Conservation (phyloP, 768 basidiomycete species). For the Phaeotremella skinneri region DNA sequence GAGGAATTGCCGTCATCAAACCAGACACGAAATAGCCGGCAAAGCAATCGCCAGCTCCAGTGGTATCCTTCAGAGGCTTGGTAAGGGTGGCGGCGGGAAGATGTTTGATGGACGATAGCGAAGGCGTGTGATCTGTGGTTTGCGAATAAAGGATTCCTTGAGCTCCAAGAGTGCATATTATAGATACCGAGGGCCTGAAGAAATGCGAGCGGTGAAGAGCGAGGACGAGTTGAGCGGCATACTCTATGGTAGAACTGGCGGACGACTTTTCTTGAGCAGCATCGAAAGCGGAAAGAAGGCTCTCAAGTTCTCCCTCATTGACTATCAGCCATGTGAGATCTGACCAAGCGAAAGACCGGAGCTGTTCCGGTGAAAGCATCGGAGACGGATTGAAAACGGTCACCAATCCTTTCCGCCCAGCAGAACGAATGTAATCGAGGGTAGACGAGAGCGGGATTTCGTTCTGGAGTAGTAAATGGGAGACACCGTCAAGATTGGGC, state of each 20-base stretch:
- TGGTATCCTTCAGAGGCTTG: constrained; percentile 44
- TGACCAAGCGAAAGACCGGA: constrained; percentile 50
- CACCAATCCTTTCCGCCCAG: constrained; percentile 21
- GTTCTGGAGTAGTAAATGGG: constrained; percentile 54
- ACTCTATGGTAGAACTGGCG: background rate
- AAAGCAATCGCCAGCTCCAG: constrained; percentile 52
- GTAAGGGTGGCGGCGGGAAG: constrained; percentile 40
- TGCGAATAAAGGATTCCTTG: constrained; percentile 36
- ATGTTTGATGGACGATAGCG: constrained; percentile 13
- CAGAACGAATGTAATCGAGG: constrained; percentile 35
- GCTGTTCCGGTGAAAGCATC: constrained; percentile 48
- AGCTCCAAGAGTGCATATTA: constrained; percentile 49
- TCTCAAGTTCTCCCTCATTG: constrained; percentile 53
- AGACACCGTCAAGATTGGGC: constrained; percentile 43
- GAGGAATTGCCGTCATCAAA: constrained; percentile 27
- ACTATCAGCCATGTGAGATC: constrained; percentile 52
- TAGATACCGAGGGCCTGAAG: constrained; percentile 12
- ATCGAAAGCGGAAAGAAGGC: constrained; percentile 25
- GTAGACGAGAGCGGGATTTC: constrained; percentile 53
- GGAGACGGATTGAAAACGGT: constrained; percentile 55
- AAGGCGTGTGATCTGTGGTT: background rate
- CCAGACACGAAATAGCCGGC: constrained; percentile 49
- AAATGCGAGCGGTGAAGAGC: constrained; percentile 13
- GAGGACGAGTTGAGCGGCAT: background rate
- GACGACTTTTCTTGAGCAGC: background rate